Percentiles rank a stretch among this genome's conserved stretches.
These are phyloP conservation scores for Cladobotryum protrusum DNA, from an alignment of 2,329 filamentous ascomycete species.

Conservation along the genomic window DNA sequence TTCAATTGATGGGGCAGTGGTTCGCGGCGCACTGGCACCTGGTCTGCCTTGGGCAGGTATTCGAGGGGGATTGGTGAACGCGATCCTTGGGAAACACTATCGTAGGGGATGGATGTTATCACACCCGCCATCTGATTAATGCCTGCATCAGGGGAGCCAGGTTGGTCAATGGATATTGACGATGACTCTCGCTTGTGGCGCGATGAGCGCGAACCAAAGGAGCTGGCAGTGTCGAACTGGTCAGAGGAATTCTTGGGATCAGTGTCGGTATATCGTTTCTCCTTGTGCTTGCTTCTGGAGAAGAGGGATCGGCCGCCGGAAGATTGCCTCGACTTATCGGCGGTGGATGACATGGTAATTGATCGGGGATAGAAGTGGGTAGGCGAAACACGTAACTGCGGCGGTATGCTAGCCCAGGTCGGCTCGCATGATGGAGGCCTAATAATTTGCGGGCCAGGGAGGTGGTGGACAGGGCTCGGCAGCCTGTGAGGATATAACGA, in stretches of 20 bases:
- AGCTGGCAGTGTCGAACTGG: slow-evolving; percentile 52
- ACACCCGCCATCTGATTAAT: slow-evolving; percentile 73
- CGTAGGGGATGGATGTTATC: slow-evolving; percentile 84
- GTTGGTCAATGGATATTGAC: slow-evolving; percentile 63
- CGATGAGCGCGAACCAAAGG: slow-evolving; percentile 62
- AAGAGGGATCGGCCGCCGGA: slow-evolving; percentile 76
- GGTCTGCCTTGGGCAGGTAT: slow-evolving; percentile 62
- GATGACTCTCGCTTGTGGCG: slow-evolving; percentile 71
- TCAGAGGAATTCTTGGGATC: slow-evolving; percentile 54
- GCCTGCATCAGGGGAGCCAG: slow-evolving; percentile 56
- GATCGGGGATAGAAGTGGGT: slow-evolving; percentile 13
- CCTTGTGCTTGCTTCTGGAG: slow-evolving; percentile 78
- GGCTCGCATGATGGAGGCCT: slow-evolving; percentile 33
- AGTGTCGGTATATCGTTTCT: slow-evolving; percentile 54
- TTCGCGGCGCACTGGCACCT: slow-evolving; percentile 58
- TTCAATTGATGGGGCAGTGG: slow-evolving; percentile 79
- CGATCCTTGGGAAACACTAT: slow-evolving; percentile 58
- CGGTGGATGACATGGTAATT: slow-evolving; percentile 53
- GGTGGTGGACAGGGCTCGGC: background rate
- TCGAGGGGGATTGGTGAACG: slow-evolving; percentile 68
- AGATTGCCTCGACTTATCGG: slow-evolving; percentile 77
- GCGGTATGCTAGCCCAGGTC: slow-evolving; percentile 31
- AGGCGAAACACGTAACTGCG: slow-evolving; percentile 29
- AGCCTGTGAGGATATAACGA: background rate
- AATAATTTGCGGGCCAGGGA: slow-evolving; percentile 11